Conservation (phyloP, 2,329 filamentous ascomycete species). For the Diaporthe amygdali region DNA sequence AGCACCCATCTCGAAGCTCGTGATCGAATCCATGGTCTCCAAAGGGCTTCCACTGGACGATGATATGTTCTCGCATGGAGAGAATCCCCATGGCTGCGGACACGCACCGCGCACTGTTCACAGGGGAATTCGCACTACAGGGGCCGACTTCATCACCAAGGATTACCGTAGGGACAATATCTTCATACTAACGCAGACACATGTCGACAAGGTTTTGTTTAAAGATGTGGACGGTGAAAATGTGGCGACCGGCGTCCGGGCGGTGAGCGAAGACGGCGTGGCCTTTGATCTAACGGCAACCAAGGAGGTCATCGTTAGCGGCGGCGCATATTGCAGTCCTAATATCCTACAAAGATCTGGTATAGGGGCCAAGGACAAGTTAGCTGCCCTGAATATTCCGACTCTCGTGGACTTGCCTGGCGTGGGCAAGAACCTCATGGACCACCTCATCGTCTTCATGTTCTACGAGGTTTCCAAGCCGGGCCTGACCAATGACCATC, state of each 20-base stretch:
- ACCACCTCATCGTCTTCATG: conserved; percentile 30
- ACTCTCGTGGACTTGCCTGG: conserved; percentile 31
- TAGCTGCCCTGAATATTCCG: conserved; percentile 30
- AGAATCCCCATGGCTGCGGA: background rate
- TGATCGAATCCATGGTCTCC: background rate
- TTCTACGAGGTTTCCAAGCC: conserved; percentile 2
- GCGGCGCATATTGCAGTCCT: conserved; percentile 35
- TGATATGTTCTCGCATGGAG: conserved; percentile 9
- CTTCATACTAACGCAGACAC: background rate
- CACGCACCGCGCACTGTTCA: background rate
- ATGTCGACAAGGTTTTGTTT: background rate
- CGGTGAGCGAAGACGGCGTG: background rate
- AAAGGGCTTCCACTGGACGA: background rate
- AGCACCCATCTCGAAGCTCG: background rate
- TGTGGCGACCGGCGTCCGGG: background rate
- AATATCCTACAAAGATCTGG: conserved; percentile 39
- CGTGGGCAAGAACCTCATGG: conserved; percentile 34
- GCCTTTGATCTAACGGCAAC: background rate
- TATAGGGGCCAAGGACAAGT: conserved; percentile 32
- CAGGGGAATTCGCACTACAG: background rate
- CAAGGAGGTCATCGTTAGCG: conserved; percentile 38
- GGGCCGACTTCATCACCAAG: conserved; percentile 1
- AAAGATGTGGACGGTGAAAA: background rate
- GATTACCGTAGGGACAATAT: background rate
- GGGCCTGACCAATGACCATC: background rate